Evolutionary conservation across 177 flowering plant species (phyloP), one percentile per base, ranked within the genome.

Genomic region (Tripterygium wilfordii): DNA sequence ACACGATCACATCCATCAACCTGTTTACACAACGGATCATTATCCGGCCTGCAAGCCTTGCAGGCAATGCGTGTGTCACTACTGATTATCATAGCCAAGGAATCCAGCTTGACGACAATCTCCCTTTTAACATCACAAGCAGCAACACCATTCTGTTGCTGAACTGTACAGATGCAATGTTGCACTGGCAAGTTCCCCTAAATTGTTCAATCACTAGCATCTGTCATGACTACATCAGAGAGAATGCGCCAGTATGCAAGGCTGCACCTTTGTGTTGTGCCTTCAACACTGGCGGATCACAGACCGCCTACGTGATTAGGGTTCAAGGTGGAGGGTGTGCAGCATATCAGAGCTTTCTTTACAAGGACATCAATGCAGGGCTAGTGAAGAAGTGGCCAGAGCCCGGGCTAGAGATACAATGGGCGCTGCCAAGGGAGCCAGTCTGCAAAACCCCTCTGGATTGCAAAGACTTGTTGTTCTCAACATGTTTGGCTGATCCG

Each of bases 371-470:
- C 2, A 8, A 43, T 13, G 16, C 21, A 2, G n/a, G 24, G 12
- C 47, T 64, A 0, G 49, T 24, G 48, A 57, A 42, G 12, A 49
- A 19, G 45, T 69, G 74, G 74, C 70, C 67, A 0, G 57, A 31
- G 27, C 66, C 67, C 0, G 74, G 58, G 25, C 0, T 69, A 52
- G 70, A 65, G 60, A 15, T 69, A 1, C 29, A 61, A 24, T 69
- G 74, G 74, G 52, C 22, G 27, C 22, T 46, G 37, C 66, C 69
- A 3, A 20, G 20, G 23, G 74, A 69, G 30, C 74, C 74, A 2
- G 5, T 32, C 10, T 64, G 74, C 49, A 56, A 26, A 8, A 14
- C 14, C 3, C 51, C 47, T 5, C 8, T 9, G 25, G 63, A 64
- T 31, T 69, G 74, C 37, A 29, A 17, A 5, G 45, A 21, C 0